Percentiles rank a stretch among this genome's conserved stretches.
Evolutionary conservation across 495 filamentous ascomycete species (phyloP).

Genomic region (Penicillium subrubescens): DNA sequence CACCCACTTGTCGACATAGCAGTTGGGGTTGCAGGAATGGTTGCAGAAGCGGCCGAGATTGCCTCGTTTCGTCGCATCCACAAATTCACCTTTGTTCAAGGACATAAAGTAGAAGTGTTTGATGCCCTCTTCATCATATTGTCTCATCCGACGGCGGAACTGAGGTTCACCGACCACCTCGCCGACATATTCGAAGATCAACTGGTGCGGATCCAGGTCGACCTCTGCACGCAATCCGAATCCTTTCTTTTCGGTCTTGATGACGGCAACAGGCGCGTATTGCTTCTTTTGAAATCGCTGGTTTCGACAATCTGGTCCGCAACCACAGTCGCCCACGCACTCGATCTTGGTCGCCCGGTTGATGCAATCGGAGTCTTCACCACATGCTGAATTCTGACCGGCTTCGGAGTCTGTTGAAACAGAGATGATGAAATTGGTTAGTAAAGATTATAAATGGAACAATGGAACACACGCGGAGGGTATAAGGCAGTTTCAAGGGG

Average conservation of each 20-base stretch:
- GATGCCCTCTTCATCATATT: constrained; percentile 94
- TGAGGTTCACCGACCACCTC: constrained; percentile 93
- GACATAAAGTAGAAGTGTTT: constrained; percentile 99
- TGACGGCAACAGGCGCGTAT: constrained; percentile 89
- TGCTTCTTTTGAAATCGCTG: constrained; percentile 90
- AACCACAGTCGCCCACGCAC: constrained; percentile 83
- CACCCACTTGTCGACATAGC: constrained; percentile 99
- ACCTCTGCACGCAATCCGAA: constrained; percentile 84
- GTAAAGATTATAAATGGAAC: neutral
- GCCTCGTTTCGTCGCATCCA: constrained; percentile 96
- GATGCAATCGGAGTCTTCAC: constrained; percentile 97
- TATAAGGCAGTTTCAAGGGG: neutral
- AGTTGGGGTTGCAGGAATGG: constrained; percentile 98
- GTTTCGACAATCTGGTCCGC: constrained; percentile 86
- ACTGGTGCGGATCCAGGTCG: constrained; percentile 76
- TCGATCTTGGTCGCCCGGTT: constrained; percentile 98
- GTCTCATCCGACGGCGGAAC: constrained; percentile 84
- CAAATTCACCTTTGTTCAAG: constrained; percentile 91
- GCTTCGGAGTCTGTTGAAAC: constrained; percentile 56
- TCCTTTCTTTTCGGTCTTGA: constrained; percentile 97
- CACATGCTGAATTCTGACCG: constrained; percentile 79
- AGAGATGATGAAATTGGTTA: neutral
- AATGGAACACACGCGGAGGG: neutral
- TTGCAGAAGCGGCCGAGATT: constrained; percentile 98
- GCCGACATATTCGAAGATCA: constrained; percentile 98